Percentiles rank a stretch among this genome's conserved stretches.
phyloP scores from a whole-genome alignment of 106 monocot genomes.

The Ottelia alismoides region DNA sequence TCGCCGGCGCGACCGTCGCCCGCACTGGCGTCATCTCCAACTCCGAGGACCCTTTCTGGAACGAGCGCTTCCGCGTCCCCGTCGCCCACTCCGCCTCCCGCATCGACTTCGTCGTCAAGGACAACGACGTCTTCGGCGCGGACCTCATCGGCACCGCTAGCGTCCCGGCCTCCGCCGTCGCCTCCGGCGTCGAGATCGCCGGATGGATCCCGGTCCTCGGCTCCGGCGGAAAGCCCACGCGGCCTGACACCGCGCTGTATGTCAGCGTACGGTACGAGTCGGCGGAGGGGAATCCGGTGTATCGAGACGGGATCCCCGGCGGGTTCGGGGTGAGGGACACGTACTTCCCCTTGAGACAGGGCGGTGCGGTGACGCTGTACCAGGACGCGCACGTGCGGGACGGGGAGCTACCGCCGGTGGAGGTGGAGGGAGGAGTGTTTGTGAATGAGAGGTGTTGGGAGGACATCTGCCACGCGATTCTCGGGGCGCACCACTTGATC shows the following conservation, averaged over 20 bases:
- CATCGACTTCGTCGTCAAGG: slow-evolving; percentile 51
- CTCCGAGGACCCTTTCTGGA: slow-evolving; percentile 46
- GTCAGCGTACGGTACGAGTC: slow-evolving; percentile 9
- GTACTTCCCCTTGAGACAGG: slow-evolving; percentile 16
- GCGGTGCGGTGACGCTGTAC: slow-evolving; percentile 22
- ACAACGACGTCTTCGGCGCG: slow-evolving; percentile 54
- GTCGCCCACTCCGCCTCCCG: slow-evolving; percentile 36
- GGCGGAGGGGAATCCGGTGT: slow-evolving; percentile 4
- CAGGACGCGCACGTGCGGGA: slow-evolving; percentile 65
- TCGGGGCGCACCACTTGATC: slow-evolving; percentile 55
- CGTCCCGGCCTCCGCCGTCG: slow-evolving; percentile 2
- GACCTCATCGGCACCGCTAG: slow-evolving; percentile 25
- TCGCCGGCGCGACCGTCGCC: slow-evolving; percentile 43
- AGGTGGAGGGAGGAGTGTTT: slow-evolving; percentile 35
- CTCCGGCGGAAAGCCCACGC: slow-evolving; percentile 2
- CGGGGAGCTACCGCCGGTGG: slow-evolving; percentile 25
- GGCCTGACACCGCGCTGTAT: slow-evolving; percentile 9
- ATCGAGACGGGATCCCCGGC: slow-evolving; percentile 8
- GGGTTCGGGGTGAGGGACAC: slow-evolving; percentile 9
- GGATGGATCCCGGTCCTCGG: slow-evolving; percentile 14
- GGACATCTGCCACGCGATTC: slow-evolving; percentile 68
- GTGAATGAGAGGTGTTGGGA: slow-evolving; percentile 57
- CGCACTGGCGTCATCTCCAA: too few species aligned
- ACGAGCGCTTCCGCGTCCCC: slow-evolving; percentile 34
- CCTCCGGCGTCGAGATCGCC: slow-evolving; percentile 1